Percentiles rank a stretch among this genome's conserved stretches.
Evolutionary conservation across 345 rosid genomes (phyloP).

Genomic region (Pistacia integerrima): DNA sequence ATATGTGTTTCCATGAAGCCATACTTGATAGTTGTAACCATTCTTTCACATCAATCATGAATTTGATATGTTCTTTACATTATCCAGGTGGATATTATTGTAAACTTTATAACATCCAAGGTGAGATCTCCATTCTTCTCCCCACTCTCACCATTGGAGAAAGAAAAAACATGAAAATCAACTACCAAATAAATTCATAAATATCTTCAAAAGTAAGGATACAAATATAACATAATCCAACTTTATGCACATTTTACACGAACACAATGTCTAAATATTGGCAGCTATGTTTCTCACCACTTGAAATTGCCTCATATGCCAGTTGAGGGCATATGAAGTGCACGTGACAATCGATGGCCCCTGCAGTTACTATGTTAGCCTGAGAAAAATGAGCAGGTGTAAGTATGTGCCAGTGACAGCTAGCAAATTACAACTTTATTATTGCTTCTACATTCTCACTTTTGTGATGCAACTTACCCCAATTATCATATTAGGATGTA

Average conservation of each 20-base stretch:
- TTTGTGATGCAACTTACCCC: slow-evolving; percentile 59
- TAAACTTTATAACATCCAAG: not conserved
- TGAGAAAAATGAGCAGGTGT: slow-evolving; percentile 24
- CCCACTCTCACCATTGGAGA: not conserved
- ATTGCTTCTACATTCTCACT: slow-evolving; percentile 11
- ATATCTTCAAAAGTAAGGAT: not conserved
- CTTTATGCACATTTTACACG: not conserved
- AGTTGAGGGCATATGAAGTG: slow-evolving; percentile 98
- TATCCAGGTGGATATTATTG: not conserved
- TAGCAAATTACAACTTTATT: not conserved
- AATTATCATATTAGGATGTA: slow-evolving; percentile 56
- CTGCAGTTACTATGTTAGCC: slow-evolving; percentile 89
- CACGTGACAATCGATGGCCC: slow-evolving; percentile 95
- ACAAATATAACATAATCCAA: not conserved
- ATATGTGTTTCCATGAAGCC: not conserved
- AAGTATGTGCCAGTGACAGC: slow-evolving; percentile 9
- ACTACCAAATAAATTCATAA: not conserved
- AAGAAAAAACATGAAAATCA: not conserved
- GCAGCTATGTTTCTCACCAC: slow-evolving; percentile 59
- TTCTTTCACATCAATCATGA: not conserved
- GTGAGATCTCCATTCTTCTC: not conserved
- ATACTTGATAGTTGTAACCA: not conserved
- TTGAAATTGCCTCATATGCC: slow-evolving; percentile 88
- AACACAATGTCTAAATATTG: slow-evolving; percentile 11
- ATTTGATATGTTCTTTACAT: not conserved